Percentiles rank a stretch among this genome's conserved stretches.
phyloP scores from a whole-genome alignment of 2,329 filamentous ascomycete species.

The Proliferodiscus dingleyae region DNA sequence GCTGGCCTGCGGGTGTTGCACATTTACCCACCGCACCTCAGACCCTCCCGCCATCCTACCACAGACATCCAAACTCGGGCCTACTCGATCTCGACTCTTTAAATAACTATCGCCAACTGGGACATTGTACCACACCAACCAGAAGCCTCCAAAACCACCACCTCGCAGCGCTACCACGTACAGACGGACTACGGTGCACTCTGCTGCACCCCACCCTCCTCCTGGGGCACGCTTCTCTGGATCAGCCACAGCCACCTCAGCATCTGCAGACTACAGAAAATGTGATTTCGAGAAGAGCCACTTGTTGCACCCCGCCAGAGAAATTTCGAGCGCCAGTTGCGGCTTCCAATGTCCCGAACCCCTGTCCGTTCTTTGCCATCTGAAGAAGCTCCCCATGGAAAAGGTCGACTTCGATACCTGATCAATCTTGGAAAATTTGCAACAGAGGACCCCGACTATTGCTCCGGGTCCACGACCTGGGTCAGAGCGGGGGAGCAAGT shows the following conservation, averaged over 20 bases:
- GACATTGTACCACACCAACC: neutral
- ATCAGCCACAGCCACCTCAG: neutral
- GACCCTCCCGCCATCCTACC: neutral
- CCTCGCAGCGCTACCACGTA: slow-evolving; percentile 1
- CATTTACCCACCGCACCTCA: neutral
- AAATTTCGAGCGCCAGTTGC: slow-evolving; percentile 14
- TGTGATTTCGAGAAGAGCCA: neutral
- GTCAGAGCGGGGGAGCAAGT: neutral
- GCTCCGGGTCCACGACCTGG: neutral
- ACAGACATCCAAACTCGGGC: slow-evolving; percentile 4
- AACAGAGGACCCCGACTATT: slow-evolving; percentile 7
- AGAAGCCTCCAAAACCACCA: neutral
- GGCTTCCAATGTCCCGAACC: slow-evolving; percentile 6
- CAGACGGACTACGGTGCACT: slow-evolving; percentile 4
- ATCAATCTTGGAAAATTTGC: slow-evolving; percentile 1
- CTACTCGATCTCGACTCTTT: slow-evolving; percentile 8
- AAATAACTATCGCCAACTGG: slow-evolving; percentile 1
- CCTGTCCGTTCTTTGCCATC: neutral
- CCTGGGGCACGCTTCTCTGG: neutral
- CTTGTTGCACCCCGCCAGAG: slow-evolving; percentile 1
- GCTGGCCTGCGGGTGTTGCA: neutral
- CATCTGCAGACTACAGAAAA: neutral
- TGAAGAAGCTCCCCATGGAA: slow-evolving; percentile 3
- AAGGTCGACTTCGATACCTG: slow-evolving; percentile 1
- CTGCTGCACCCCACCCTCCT: slow-evolving; percentile 15